Conservation (phyloP, 208 protist species). For the Crithidia mellificae region DNA sequence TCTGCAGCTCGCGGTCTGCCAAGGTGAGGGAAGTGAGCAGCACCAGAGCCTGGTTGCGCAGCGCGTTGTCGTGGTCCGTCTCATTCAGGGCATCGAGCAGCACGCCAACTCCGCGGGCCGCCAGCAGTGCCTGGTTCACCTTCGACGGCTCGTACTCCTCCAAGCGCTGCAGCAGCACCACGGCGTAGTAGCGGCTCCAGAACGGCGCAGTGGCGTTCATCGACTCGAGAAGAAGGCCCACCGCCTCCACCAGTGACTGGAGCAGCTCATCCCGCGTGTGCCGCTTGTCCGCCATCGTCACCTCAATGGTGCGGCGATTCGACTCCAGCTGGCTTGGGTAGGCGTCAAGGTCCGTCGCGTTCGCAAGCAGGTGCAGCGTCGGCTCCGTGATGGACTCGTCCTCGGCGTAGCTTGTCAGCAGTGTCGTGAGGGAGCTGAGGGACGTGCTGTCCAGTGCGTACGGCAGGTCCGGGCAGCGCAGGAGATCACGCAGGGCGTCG, state of each 20-base stretch:
- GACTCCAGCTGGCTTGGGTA: conserved; percentile 45
- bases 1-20: conserved; percentile 76
- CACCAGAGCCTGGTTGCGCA: conserved; percentile 53
- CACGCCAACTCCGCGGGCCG: conserved; percentile 54
- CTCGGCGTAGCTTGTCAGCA: conserved; percentile 42
- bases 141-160: conserved; percentile 59
- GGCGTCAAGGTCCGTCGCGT: conserved; percentile 48
- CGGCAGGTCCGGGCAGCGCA: conserved; percentile 54
- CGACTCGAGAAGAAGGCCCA: conserved; percentile 53
- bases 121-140: conserved; percentile 59
- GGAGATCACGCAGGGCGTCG: conserved; percentile 64
- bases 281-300: conserved; percentile 43
- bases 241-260: conserved; percentile 40
- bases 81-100: conserved; percentile 70
- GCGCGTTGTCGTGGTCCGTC: conserved; percentile 39
- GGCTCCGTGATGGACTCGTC: conserved; percentile 35
- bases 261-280: conserved; percentile 57
- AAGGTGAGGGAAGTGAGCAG: conserved; percentile 70
- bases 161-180: conserved; percentile 67
- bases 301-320: conserved; percentile 13
- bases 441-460: conserved; percentile 52
- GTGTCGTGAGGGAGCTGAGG: conserved; percentile 40
- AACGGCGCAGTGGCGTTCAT: conserved; percentile 30
- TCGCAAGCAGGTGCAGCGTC: conserved; percentile 52
- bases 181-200: conserved; percentile 62